Base-by-base conservation (phyloP, 192 early-diverging fungal genomes). In the Mortierella hygrophila region DNA sequence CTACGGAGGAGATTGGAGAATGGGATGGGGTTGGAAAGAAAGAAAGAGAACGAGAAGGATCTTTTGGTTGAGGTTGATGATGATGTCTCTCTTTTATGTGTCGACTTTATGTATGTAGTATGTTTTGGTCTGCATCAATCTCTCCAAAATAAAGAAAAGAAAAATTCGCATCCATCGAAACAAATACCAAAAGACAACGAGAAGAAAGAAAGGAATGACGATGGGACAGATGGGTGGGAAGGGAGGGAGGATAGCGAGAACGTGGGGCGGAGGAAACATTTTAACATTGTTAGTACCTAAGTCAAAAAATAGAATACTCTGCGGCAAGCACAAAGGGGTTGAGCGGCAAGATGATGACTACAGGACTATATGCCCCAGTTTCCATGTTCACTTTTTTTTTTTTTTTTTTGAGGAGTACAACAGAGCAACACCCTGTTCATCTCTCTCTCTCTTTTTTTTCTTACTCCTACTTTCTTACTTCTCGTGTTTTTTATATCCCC, bases 241-340 rank as follows among this genome's bases (percentile, higher is more conserved):
- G 26, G 13, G 11, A 38, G 38, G 44, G 44, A 13, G 44, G 44
- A 46, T 46, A 46, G 44, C 0, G 44, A 46, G 35, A 38, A 70
- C 35, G 35, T 41, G 69, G 69, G 69, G 69, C 23, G 69, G 35
- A 38, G 23, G 69, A 65, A 32, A 32, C 0, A 40, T 60, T 26
- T 60, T 60, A 18, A 52, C 49, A 52, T 20, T 20, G 18, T 16
- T 18, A 20, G 18, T 5, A 46, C 11, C 13, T n/a, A 32, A 65
- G 60, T 65, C 60, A 65, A 65, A 65, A 65, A 65, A 65, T 65
- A 65, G 60, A 65, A 65, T 65, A 65, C 60, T 65, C 60, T 65
- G 60, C 60, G 60, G 60, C 60, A 11, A 52, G 49, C 49, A 52
- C 18, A 46, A 21, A 21, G 18, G 47, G 11, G 44, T 15, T 20